Conservation (phyloP, 768 basidiomycete genomes). For the Kondoa subrosea region DNA sequence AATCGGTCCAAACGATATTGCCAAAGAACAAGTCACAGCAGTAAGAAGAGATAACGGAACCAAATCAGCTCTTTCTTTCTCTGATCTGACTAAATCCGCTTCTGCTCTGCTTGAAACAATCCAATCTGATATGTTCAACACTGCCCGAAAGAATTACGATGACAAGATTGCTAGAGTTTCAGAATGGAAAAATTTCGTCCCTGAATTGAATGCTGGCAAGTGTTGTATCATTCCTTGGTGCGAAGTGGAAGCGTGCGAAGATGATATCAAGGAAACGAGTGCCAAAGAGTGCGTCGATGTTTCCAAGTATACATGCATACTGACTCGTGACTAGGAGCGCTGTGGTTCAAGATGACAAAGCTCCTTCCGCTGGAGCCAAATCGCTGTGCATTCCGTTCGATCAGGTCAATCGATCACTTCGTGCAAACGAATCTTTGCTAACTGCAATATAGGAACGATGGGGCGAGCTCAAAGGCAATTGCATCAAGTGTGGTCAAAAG, state of each 20-base stretch:
- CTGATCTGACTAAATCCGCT: slow-evolving; percentile 40
- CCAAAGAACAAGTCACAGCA: slow-evolving; percentile 58
- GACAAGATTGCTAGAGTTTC: slow-evolving; percentile 54
- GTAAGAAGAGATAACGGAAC: slow-evolving; percentile 63
- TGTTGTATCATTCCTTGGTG: slow-evolving; percentile 90
- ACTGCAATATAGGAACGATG: slow-evolving; percentile 65
- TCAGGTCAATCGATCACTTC: slow-evolving; percentile 43
- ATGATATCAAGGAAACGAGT: slow-evolving; percentile 91
- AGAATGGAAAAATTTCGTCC: slow-evolving; percentile 84
- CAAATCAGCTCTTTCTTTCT: slow-evolving; percentile 44
- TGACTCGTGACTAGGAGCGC: not conserved
- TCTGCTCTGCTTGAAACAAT: slow-evolving; percentile 61
- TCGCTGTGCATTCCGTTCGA: slow-evolving; percentile 92
- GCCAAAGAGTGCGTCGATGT: slow-evolving; percentile 50
- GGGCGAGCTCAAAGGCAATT: slow-evolving; percentile 69
- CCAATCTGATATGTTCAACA: slow-evolving; percentile 69
- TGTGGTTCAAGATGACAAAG: slow-evolving; percentile 61
- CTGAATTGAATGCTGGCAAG: slow-evolving; percentile 71
- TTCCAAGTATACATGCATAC: not conserved
- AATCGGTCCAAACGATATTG: slow-evolving; percentile 82
- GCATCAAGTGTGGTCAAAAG: slow-evolving; percentile 55
- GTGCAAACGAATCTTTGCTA: too few relatives aligned
- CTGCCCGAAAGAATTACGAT: slow-evolving; percentile 58
- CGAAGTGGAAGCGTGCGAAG: slow-evolving; percentile 78
- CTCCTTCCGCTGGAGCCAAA: slow-evolving; percentile 93